These are phyloP conservation scores for Cystobasidium pallidum DNA, from an alignment of 1,284 basidiomycete species.

Conservation along the genomic window DNA sequence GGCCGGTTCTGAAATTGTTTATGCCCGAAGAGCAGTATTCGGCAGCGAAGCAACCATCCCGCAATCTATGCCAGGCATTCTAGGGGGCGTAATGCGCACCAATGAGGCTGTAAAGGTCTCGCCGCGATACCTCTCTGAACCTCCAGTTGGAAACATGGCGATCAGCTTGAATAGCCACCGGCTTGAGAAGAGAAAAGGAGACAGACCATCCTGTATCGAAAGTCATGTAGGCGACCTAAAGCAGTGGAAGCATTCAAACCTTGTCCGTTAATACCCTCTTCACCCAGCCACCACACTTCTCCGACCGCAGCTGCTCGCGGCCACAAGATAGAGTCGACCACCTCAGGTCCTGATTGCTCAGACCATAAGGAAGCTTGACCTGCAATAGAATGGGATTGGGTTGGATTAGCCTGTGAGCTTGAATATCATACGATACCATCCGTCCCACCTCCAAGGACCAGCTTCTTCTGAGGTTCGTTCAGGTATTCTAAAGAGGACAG, in stretches of 20 bases:
- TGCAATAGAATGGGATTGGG: not conserved
- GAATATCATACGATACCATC: too few relatives aligned
- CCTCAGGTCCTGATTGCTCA: constrained; percentile 71
- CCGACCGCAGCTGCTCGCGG: constrained; percentile 76
- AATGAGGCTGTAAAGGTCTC: constrained; percentile 74
- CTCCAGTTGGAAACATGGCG: constrained; percentile 60
- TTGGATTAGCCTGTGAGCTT: too few relatives aligned
- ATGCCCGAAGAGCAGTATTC: too few relatives aligned
- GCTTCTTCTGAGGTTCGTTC: not conserved
- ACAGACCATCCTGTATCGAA: constrained; percentile 59
- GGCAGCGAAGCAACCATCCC: too few relatives aligned
- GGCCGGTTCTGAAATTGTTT: too few relatives aligned
- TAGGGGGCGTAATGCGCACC: constrained; percentile 75
- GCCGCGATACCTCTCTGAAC: constrained; percentile 69
- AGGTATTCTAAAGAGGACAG: not conserved
- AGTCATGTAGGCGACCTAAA: constrained; percentile 74
- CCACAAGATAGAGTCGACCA: constrained; percentile 74
- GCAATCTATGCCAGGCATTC: constrained; percentile 51
- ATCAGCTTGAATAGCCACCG: constrained; percentile 45
- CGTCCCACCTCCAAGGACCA: constrained; percentile 29
- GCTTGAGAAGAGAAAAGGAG: too few relatives aligned
- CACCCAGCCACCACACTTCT: constrained; percentile 80
- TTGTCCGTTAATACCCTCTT: constrained; percentile 54
- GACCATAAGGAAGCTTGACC: constrained; percentile 77
- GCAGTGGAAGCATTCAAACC: constrained; percentile 61